A percentile compares a stretch with the other conserved stretches of the same genome.
Evolutionary conservation across 2,329 filamentous ascomycete genomes (phyloP).

Genomic region (Thelonectria blattea): DNA sequence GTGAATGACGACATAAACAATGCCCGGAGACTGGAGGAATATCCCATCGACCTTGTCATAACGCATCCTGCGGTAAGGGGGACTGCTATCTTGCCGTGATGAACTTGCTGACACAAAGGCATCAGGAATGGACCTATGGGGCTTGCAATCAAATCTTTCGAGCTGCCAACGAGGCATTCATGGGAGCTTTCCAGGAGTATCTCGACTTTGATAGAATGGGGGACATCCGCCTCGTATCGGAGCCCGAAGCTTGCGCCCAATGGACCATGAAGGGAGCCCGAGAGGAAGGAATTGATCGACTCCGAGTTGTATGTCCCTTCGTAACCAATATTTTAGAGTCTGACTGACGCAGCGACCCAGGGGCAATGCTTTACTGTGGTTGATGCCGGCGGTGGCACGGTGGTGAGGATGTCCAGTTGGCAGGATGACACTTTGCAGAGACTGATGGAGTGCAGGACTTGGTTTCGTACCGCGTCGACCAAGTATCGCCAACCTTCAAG

Average conservation of each 20-base stretch:
- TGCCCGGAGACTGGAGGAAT: background rate
- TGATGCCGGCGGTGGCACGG: conserved; percentile 14
- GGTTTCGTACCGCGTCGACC: background rate
- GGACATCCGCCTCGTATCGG: background rate
- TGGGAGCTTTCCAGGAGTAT: background rate
- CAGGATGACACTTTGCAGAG: no score
- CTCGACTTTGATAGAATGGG: background rate
- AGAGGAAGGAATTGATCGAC: background rate
- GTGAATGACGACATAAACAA: background rate
- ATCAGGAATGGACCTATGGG: background rate
- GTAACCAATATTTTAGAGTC: background rate
- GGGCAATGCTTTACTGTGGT: conserved; percentile 12
- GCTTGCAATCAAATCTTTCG: background rate
- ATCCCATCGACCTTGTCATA: background rate
- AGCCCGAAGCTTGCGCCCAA: conserved; percentile 13
- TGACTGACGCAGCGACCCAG: background rate
- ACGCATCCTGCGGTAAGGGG: background rate
- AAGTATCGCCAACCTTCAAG: background rate
- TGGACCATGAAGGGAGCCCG: background rate
- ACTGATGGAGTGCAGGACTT: background rate
- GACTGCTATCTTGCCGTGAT: background rate
- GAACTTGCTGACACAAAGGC: background rate
- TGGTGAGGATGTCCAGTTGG: background rate
- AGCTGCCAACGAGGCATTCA: background rate
- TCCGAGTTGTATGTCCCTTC: background rate